phyloP scores from a whole-genome alignment of 768 basidiomycete species.

The Psilocybe cyanescens region DNA sequence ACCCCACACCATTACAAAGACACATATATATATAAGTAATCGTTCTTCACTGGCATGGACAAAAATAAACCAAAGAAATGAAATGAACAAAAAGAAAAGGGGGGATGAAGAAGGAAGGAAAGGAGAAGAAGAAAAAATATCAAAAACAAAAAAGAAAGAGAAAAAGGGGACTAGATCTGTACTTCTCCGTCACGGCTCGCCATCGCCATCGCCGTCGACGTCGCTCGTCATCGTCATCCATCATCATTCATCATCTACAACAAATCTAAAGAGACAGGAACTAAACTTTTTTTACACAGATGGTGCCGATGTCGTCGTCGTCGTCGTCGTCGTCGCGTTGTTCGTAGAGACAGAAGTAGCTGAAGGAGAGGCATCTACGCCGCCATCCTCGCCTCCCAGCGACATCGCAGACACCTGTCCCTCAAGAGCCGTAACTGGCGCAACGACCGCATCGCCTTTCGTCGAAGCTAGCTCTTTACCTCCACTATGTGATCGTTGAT shows the following conservation, averaged over 20 bases:
- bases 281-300: slow-evolving; percentile 18
- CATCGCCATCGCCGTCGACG: background rate
- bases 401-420: slow-evolving; percentile 28
- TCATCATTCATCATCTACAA: slow-evolving; percentile 11
- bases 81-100: slow-evolving; percentile 11
- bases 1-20: slow-evolving; percentile 19
- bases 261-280: slow-evolving; percentile 9
- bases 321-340: background rate
- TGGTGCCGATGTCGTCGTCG: slow-evolving; percentile 13
- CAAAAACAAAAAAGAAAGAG: slow-evolving; percentile 9
- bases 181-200: background rate
- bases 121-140: slow-evolving; percentile 10
- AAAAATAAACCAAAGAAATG: slow-evolving; percentile 5
- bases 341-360: background rate
- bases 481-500: slow-evolving; percentile 20
- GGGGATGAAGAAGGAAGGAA: slow-evolving; percentile 8
- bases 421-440: slow-evolving; percentile 13
- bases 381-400: slow-evolving; percentile 19
- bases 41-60: slow-evolving; percentile 10
- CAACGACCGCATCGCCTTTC: slow-evolving; percentile 11
- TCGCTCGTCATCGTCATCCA: background rate
- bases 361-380: slow-evolving; percentile 10
- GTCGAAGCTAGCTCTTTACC: slow-evolving; percentile 15
- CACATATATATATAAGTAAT: slow-evolving; percentile 26
- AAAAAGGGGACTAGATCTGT: slow-evolving; percentile 8